Base-by-base conservation (phyloP, 164 flowering plant genomes). In the Vitis rupestris region DNA sequence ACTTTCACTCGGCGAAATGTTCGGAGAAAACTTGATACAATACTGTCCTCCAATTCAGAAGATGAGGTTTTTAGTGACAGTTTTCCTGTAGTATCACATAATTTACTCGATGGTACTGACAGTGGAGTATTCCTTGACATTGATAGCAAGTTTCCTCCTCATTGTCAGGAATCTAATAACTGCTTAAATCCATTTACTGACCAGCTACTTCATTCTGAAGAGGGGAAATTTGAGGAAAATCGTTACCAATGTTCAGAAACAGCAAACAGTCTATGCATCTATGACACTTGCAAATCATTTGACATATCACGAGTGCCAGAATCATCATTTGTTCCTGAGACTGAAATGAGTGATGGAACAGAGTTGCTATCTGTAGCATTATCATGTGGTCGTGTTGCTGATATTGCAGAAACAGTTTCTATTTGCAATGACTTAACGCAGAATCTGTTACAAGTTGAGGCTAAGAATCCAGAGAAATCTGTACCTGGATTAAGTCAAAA, bases 271-370 rank as follows among this genome's bases (percentile, higher is more conserved):
- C 72, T 44, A 3, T 59, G 23, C 47, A 58, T 76, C 44, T 61
- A 59, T 54, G 79, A 79, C 4, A 63, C 64, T 19, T 80, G 79
- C 68, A 76, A 68, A 54, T 85, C 85, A 68, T 56, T 65, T 63
- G 91, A 87, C 63, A 47, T 84, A 11, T 93, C 97, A 27, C 79
- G 74, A 80, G 95, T 90, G 59, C 97, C 98, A 44, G 95, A 92
- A 75, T 92, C 97, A 57, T 70, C 91, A 52, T 87, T 78, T 82
- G 94, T 96, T 79, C 90, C 93, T 27, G 98, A 92, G 74, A 89
- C 98, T 60, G 85, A 76, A 75, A 61, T 86, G 48, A 59, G 72
- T 37, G 59, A 79, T 72, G 90, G 79, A 70, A 66, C n/a, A 15
- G 84, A 74, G 31, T 61, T 74, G 19, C 64, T 59, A 16, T 75